A percentile compares a stretch with the other conserved stretches of the same genome.
These are phyloP conservation scores for Trichoderma gracile DNA, from an alignment of 2,329 filamentous ascomycete genomes.

Conservation along the genomic window DNA sequence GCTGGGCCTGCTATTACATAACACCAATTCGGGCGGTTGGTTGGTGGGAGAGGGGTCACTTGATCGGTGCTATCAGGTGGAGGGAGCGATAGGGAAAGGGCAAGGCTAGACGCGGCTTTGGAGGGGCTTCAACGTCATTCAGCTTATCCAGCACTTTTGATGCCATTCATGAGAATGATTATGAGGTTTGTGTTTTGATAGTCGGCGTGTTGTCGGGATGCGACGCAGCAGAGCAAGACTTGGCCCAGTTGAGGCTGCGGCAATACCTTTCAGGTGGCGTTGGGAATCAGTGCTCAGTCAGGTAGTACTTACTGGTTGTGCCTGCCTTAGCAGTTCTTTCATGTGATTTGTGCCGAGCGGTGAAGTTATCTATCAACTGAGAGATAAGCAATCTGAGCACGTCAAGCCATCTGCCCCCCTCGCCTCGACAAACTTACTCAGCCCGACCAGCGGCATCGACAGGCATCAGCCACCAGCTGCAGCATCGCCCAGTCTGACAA, in stretches of 20 bases:
- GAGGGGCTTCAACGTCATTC: constrained; percentile 17
- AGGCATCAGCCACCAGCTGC: background rate
- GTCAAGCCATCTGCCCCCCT: background rate
- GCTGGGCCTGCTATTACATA: constrained; percentile 21
- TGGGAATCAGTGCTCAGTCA: background rate
- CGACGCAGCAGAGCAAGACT: background rate
- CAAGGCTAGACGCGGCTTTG: constrained; percentile 21
- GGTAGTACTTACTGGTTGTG: background rate
- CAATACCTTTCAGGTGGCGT: background rate
- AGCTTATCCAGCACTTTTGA: background rate
- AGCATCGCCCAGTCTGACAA: background rate
- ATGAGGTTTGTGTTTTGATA: background rate
- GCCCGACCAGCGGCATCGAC: background rate
- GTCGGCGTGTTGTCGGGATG: background rate
- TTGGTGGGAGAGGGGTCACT: constrained; percentile 12
- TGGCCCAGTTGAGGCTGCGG: too few species aligned
- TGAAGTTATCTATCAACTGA: background rate
- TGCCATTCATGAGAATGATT: background rate
- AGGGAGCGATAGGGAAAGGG: constrained; percentile 7
- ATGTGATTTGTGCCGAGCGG: background rate
- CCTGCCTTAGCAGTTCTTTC: background rate
- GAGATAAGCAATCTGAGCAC: background rate
- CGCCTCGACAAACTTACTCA: background rate
- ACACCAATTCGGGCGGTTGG: constrained; percentile 14
- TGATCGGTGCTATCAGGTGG: constrained; percentile 14